phyloP scores from a whole-genome alignment of 2,329 filamentous ascomycete genomes.

The Cordyceps farinosa region DNA sequence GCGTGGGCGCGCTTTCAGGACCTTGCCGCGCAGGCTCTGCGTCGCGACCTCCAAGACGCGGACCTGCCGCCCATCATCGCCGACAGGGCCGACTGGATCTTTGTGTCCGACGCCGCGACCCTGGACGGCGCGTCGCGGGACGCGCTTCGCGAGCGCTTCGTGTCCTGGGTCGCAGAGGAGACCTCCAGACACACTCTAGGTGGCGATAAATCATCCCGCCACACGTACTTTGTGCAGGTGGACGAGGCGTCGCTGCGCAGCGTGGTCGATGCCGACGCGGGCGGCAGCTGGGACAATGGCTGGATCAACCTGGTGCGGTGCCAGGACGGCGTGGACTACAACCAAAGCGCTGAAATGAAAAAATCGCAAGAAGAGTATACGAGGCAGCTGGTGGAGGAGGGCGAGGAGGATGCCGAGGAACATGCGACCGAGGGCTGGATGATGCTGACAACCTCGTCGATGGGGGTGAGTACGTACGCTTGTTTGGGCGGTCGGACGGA shows the following conservation, averaged over 20 bases:
- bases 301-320: neutral
- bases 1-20: slow-evolving; percentile 16
- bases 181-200: neutral
- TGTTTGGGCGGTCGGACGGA: neutral
- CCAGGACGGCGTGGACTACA: neutral
- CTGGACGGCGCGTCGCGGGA: slow-evolving; percentile 9
- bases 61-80: slow-evolving; percentile 1
- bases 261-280: neutral
- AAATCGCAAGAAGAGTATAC: neutral
- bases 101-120: slow-evolving; percentile 14
- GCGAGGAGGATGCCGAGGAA: neutral
- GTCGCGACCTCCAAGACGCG: neutral
- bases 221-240: neutral
- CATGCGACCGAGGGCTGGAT: neutral
- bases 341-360: neutral
- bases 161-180: neutral
- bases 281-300: neutral
- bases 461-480: neutral
- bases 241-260: neutral
- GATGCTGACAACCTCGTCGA: neutral
- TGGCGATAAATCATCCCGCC: neutral
- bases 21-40: neutral
- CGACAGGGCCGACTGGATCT: slow-evolving; percentile 10
- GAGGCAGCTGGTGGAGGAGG: neutral
- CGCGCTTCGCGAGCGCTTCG: neutral